phyloP scores from a whole-genome alignment of 768 basidiomycete species.

The Mycena venus region DNA sequence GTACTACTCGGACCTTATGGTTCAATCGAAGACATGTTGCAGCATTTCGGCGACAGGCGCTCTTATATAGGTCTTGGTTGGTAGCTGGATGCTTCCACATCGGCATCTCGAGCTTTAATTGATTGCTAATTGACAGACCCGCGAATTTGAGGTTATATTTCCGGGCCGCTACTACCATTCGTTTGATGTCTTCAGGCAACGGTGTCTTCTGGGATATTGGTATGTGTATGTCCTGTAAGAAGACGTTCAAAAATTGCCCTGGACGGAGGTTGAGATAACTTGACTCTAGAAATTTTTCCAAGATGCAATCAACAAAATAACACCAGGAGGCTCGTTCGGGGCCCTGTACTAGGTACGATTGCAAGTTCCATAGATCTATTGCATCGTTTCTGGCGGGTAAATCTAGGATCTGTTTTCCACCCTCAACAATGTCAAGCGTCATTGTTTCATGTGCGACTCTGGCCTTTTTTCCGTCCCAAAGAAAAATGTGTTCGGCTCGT shows the following conservation, averaged over 20 bases:
- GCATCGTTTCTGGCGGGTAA: background rate
- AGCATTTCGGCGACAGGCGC: background rate
- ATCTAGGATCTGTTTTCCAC: too few relatives aligned
- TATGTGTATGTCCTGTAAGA: background rate
- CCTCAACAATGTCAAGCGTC: too few relatives aligned
- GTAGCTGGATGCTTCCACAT: background rate
- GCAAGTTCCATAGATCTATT: too few relatives aligned
- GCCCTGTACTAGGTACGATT: too few relatives aligned
- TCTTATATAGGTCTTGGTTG: background rate
- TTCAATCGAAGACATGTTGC: background rate
- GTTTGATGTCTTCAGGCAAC: background rate
- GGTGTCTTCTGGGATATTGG: background rate
- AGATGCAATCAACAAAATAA: too few relatives aligned
- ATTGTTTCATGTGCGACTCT: too few relatives aligned
- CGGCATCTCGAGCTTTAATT: too few relatives aligned
- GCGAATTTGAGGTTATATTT: too few relatives aligned
- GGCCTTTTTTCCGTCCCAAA: too few relatives aligned
- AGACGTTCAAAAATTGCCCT: background rate
- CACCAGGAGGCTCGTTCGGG: too few relatives aligned
- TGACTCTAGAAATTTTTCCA: background rate
- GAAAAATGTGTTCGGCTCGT: too few relatives aligned
- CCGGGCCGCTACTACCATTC: background rate
- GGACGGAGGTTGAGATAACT: background rate
- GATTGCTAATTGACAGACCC: too few relatives aligned
- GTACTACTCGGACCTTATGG: background rate